Conservation (phyloP, 2,329 filamentous ascomycete species). For the Diatrype stigma region DNA sequence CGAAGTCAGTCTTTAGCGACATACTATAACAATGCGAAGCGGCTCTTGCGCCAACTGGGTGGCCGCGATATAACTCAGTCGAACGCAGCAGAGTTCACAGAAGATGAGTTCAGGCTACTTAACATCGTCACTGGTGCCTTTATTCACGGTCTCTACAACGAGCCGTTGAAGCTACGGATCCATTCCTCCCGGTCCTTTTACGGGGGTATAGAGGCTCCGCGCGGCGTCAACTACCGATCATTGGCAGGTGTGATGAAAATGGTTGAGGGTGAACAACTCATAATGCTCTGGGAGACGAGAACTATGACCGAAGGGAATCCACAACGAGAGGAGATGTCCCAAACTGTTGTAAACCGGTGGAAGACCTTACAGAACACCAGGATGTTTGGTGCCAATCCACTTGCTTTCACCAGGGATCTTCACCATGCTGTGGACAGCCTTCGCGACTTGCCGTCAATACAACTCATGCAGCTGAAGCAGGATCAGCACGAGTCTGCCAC, state of each 20-base stretch:
- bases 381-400: constrained; percentile 41
- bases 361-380: constrained; percentile 35
- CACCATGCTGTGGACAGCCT: constrained; percentile 44
- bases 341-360: constrained; percentile 41
- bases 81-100: constrained; percentile 38
- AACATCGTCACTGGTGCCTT: constrained; percentile 51
- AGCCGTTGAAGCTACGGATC: constrained; percentile 41
- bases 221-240: constrained; percentile 36
- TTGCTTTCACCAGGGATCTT: constrained; percentile 50
- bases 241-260: constrained; percentile 51
- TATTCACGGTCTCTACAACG: constrained; percentile 48
- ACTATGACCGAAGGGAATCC: constrained; percentile 30
- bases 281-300: constrained; percentile 41
- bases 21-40: constrained; percentile 47
- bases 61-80: constrained; percentile 48
- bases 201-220: constrained; percentile 24
- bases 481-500: constrained; percentile 46
- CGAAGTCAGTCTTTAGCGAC: constrained; percentile 36
- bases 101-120: constrained; percentile 44
- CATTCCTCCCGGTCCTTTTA: constrained; percentile 43
- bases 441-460: constrained; percentile 48
- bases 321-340: constrained; percentile 33
- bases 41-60: constrained; percentile 43
- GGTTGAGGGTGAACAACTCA: constrained; percentile 52
- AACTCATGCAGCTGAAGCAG: constrained; percentile 51